Percentiles rank a stretch among this genome's conserved stretches.
These are phyloP conservation scores for Fusarium sterilihyphosum DNA, from an alignment of 2,329 filamentous ascomycete species.

Conservation along the genomic window DNA sequence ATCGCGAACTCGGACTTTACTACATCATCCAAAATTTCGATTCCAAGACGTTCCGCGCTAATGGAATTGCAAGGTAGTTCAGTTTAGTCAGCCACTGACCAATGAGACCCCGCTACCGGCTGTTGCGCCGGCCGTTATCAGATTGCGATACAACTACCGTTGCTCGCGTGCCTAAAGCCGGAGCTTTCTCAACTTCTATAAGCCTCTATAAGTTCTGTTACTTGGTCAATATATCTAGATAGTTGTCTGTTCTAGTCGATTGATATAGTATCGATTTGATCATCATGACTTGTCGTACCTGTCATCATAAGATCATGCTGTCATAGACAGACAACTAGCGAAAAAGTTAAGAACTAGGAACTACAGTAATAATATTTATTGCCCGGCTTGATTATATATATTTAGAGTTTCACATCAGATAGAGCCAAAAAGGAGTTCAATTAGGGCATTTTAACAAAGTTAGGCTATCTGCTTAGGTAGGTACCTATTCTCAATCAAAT, in stretches of 20 bases:
- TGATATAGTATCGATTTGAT: background rate
- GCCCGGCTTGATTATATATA: background rate
- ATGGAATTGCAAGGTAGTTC: background rate
- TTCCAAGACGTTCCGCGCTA: constrained; percentile 25
- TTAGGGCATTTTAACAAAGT: background rate
- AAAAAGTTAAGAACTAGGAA: background rate
- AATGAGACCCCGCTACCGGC: constrained; percentile 24
- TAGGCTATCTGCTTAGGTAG: too few species aligned
- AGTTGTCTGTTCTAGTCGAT: background rate
- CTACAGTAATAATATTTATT: background rate
- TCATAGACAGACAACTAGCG: background rate
- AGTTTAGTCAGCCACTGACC: constrained; percentile 18
- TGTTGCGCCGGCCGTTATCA: constrained; percentile 27
- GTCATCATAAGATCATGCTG: background rate
- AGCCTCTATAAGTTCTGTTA: background rate
- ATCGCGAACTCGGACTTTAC: constrained; percentile 46
- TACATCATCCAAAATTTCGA: constrained; percentile 47
- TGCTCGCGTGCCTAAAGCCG: constrained; percentile 17
- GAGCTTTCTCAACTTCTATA: background rate
- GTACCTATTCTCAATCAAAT: too few species aligned
- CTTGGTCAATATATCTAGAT: background rate
- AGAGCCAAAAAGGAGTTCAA: too few species aligned
- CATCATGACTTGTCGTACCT: background rate
- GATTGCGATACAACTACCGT: constrained; percentile 35
- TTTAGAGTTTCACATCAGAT: background rate